Conservation (phyloP, 2,329 filamentous ascomycete genomes). For the Apiospora arundinis region DNA sequence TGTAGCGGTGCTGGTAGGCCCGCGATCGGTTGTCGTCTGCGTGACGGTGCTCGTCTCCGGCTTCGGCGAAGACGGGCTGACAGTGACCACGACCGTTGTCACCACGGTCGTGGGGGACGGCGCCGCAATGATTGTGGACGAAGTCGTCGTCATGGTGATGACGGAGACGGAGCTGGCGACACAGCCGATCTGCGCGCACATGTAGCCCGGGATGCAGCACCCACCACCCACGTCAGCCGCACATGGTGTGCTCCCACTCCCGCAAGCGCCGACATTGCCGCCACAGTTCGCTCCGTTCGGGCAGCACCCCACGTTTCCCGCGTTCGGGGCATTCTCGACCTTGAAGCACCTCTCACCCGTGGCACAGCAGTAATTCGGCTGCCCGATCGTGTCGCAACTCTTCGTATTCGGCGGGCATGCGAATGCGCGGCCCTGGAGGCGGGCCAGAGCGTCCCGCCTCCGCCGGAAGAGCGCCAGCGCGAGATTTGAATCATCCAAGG, state of each 20-base stretch:
- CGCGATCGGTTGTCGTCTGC: constrained; percentile 37
- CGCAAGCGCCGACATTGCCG: constrained; percentile 67
- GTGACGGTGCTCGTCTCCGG: constrained; percentile 42
- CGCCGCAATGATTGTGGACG: constrained; percentile 43
- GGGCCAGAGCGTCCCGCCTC: constrained; percentile 52
- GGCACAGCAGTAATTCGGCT: constrained; percentile 75
- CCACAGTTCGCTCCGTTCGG: constrained; percentile 68
- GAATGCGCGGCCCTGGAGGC: constrained; percentile 64
- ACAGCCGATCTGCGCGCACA: constrained; percentile 75
- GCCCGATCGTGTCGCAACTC: constrained; percentile 68
- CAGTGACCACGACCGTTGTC: constrained; percentile 47
- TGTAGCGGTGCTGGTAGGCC: constrained; percentile 37
- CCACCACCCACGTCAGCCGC: constrained; percentile 71
- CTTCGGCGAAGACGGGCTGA: constrained; percentile 44
- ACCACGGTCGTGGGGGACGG: constrained; percentile 41
- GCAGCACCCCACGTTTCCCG: constrained; percentile 78
- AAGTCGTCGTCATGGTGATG: constrained; percentile 47
- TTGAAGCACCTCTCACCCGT: constrained; percentile 69
- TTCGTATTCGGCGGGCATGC: constrained; percentile 70
- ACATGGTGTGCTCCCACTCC: constrained; percentile 68
- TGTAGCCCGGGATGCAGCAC: constrained; percentile 76
- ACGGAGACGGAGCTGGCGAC: constrained; percentile 41
- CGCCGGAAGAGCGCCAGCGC: constrained; percentile 46
- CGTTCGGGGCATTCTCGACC: constrained; percentile 62
- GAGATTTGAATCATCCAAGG: constrained; percentile 28